Evolutionary conservation across 2,329 filamentous ascomycete genomes (phyloP).

Genomic region (Lomentospora prolificans): DNA sequence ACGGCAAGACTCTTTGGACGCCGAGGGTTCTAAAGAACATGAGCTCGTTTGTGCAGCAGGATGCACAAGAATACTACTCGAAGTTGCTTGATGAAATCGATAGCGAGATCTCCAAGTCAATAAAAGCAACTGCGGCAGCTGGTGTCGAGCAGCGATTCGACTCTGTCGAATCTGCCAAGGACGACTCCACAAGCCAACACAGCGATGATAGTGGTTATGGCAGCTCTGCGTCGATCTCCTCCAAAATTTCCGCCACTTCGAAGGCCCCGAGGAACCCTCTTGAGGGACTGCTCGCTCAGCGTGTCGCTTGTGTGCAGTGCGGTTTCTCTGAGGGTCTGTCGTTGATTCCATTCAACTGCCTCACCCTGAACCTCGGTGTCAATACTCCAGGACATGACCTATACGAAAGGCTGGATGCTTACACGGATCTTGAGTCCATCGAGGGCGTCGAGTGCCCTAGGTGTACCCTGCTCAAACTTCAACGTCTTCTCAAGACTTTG

Average conservation of each 20-base stretch:
- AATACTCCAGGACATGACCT: slow-evolving; percentile 56
- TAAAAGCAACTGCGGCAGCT: neutral
- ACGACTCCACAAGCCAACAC: slow-evolving; percentile 33
- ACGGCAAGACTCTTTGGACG: slow-evolving; percentile 73
- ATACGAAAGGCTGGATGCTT: slow-evolving; percentile 71
- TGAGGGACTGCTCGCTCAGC: slow-evolving; percentile 78
- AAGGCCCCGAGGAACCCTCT: slow-evolving; percentile 59
- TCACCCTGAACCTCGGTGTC: slow-evolving; percentile 72
- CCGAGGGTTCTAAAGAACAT: slow-evolving; percentile 76
- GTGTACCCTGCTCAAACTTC: slow-evolving; percentile 64
- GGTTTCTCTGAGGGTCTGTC: slow-evolving; percentile 81
- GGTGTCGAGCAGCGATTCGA: slow-evolving; percentile 26
- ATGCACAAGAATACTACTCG: slow-evolving; percentile 94
- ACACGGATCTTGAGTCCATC: slow-evolving; percentile 75
- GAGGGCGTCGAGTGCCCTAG: slow-evolving; percentile 85
- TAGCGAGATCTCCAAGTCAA: slow-evolving; percentile 51
- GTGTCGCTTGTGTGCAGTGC: slow-evolving; percentile 78
- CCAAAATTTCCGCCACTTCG: slow-evolving; percentile 25
- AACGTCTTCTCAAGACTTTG: slow-evolving; percentile 36
- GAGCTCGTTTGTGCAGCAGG: slow-evolving; percentile 92
- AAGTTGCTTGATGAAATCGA: slow-evolving; percentile 81
- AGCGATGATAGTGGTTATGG: slow-evolving; percentile 51
- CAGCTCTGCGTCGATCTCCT: slow-evolving; percentile 27
- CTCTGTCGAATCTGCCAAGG: slow-evolving; percentile 27
- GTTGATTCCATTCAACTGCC: slow-evolving; percentile 86